Evolutionary conservation across 176 grass and related monocot species (phyloP).

Genomic region (Aegilops speltoides): DNA sequence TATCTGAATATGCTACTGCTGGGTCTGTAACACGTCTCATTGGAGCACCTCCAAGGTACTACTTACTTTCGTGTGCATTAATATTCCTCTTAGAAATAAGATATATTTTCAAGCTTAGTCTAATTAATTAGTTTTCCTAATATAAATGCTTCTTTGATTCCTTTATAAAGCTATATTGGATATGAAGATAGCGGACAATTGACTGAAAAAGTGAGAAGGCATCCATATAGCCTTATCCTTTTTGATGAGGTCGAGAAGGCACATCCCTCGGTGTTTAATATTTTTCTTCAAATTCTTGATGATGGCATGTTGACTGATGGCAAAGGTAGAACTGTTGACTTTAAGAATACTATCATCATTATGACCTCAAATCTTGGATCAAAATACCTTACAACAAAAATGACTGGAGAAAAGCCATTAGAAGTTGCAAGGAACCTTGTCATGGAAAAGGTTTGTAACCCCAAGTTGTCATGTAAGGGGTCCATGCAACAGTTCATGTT

Average conservation of each 20-base stretch:
- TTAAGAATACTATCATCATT: background rate
- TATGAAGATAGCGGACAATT: background rate
- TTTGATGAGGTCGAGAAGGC: slow-evolving; percentile 2
- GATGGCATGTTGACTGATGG: background rate
- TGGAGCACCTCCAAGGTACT: background rate
- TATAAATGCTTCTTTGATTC: background rate
- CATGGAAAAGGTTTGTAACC: background rate
- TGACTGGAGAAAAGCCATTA: background rate
- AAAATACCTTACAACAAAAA: background rate
- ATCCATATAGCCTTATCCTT: background rate
- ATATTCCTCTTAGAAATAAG: background rate
- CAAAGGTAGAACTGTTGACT: background rate
- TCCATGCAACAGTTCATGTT: background rate
- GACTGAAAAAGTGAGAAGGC: slow-evolving; percentile 1
- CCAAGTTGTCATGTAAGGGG: background rate
- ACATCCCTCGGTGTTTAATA: background rate
- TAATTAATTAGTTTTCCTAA: background rate
- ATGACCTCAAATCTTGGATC: background rate
- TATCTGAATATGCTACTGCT: background rate
- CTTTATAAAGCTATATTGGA: background rate
- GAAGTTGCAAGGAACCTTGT: background rate
- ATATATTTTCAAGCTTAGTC: background rate
- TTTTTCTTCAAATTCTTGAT: background rate
- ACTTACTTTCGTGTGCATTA: background rate
- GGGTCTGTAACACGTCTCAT: background rate